Evolutionary conservation across 2,329 filamentous ascomycete genomes (phyloP), one percentile per base, ranked within the genome.

Genomic region (Scedosporium minutisporum): DNA sequence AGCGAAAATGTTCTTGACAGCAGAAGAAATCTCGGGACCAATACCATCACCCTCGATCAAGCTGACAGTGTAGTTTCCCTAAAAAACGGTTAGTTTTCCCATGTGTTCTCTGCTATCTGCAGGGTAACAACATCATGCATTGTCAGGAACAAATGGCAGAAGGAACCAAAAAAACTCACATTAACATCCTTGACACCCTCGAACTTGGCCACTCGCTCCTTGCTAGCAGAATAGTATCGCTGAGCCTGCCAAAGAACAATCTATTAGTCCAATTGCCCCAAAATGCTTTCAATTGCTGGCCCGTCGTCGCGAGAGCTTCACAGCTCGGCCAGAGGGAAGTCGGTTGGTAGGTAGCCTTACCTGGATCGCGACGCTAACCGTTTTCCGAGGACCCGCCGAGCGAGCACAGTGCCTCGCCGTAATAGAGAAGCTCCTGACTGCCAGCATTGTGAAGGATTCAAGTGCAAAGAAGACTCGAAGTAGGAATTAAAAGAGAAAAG

Each of bases 41-140:
- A 99, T 99, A 76, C 95, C 95, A 74, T 99, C 96, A 79, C 96
- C 95, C 84, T 99, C 96, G 69, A 99, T 99, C 79, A 99, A 83
- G 71, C 91, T 93, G 73, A 99, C 95, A 64, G 90, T 90, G 85
- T 89, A 99, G 78, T 95, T 95, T 74, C 95, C 95, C 91, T 96
- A 71, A 65, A 68, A 44, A 14, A 63, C 57, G 64, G 64, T 73
- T 66, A 74, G 76, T 77, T 78, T 67, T 66, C 66, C 68, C 68
- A 68, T 66, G 64, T 66, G 66, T 68, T 67, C n/a, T 21, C 16
- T 3, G 66, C 67, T 66, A 68, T 65, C 65, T 66, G 66, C 59
- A 64, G 58, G 63, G 63, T 42, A 62, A 60, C 18, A 51, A 48
- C 63, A 57, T 29, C 25, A 27, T 21, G 18, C 6, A 4, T 41